Evolutionary conservation across 805 yeast species (phyloP), one percentile per base, ranked within the genome.

Genomic region (Sungouiozyma intestinalis): DNA sequence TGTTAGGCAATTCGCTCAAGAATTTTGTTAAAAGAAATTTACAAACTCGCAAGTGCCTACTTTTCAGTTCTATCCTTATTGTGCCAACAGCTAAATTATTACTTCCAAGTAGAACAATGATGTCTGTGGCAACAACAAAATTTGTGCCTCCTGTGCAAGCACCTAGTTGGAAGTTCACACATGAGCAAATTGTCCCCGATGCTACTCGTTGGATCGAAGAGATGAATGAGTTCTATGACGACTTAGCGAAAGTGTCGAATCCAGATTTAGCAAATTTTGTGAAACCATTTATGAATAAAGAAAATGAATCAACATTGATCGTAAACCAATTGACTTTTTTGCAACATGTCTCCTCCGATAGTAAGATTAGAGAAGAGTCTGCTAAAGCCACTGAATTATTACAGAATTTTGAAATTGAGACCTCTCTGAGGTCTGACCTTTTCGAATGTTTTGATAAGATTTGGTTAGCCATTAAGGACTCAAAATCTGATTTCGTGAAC

Each of bases 301-400:
- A 76, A 47, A 78, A 82, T 54, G 62, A 61, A 19, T 66, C 69
- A 35, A 60, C 67, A 8, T 69, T 70, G 4, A 40, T 69, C 5
- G 65, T 66, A 20, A 72, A 71, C 50, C 79, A 72, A 49, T 60
- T 83, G 50, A 66, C 79, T 16, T 85, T 85, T 55, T 79, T 77
- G 53, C 85, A 79, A 59, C 79, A 81, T 50, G 88, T 85, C 9
- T 79, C 88, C 3, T 53, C 76, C 16, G 69, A 72, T 48, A 74
- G 78, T 53, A 76, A 63, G n/a, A 55, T 82, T 27, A 72, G 95
- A 53, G 85, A 81, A 48, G 85, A 86, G 3, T 77, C 88, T 2
- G 71, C 71, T 36, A 65, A 73, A 45, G 80, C 85, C 0, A 82
- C 79, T 47, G 76, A 76, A 54, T 54, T 68, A 45, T 59, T 81